These are phyloP conservation scores for Dryadomyces quercus-mongolicae DNA, from an alignment of 2,329 filamentous ascomycete genomes.

Conservation along the genomic window DNA sequence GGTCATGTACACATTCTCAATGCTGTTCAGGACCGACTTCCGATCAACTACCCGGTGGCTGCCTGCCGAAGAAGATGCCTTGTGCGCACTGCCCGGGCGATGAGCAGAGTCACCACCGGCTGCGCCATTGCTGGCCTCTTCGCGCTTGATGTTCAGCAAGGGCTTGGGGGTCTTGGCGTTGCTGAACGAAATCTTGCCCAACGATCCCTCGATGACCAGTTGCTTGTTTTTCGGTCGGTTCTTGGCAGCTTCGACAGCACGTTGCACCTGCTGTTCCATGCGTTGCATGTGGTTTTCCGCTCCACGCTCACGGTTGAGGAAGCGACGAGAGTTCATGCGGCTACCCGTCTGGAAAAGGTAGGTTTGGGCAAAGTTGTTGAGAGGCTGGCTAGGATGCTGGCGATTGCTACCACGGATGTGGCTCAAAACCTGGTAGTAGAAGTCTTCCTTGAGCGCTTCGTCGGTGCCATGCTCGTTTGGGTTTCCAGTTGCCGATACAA, in stretches of 20 bases:
- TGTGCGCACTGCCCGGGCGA: constrained; percentile 37
- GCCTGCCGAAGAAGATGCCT: constrained; percentile 11
- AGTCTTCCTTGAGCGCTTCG: constrained; percentile 77
- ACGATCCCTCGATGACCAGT: constrained; percentile 85
- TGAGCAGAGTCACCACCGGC: constrained; percentile 34
- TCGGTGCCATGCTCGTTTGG: constrained; percentile 70
- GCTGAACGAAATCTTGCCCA: constrained; percentile 98
- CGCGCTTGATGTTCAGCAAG: constrained; percentile 85
- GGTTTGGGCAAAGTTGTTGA: constrained; percentile 94
- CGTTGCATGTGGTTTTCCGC: constrained; percentile 96
- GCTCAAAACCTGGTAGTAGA: constrained; percentile 96
- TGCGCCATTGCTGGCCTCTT: constrained; percentile 39
- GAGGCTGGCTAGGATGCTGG: constrained; percentile 82
- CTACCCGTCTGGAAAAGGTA: constrained; percentile 93
- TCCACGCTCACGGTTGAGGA: constrained; percentile 54
- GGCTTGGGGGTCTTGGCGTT: constrained; percentile 97
- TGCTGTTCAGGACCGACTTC: constrained; percentile 73
- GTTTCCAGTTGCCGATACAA: constrained; percentile 85
- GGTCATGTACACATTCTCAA: constrained; percentile 77
- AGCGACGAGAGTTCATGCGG: constrained; percentile 60
- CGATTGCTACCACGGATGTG: constrained; percentile 84
- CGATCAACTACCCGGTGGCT: constrained; percentile 50
- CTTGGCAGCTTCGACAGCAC: constrained; percentile 93
- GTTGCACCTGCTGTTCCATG: constrained; percentile 98
- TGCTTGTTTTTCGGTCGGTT: constrained; percentile 97